A percentile compares a stretch with the other conserved stretches of the same genome.
These are phyloP conservation scores for Arabidopsis suecica DNA, from an alignment of 345 rosid species.

Conservation along the genomic window DNA sequence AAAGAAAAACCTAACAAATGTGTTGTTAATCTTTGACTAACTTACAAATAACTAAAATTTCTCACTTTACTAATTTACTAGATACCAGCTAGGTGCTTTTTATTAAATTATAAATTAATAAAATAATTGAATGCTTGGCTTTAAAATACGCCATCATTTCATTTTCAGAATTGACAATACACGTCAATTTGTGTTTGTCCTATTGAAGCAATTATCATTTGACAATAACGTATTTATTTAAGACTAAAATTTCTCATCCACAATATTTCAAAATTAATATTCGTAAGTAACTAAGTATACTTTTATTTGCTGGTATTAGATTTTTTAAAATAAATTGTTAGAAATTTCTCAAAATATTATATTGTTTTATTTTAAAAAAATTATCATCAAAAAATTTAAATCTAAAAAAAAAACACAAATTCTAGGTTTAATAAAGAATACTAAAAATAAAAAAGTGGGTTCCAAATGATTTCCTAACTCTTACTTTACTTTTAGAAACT, in stretches of 20 bases:
- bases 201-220: not conserved
- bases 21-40: constrained; percentile 35
- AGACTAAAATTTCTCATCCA: not conserved
- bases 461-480: not conserved
- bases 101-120: not conserved
- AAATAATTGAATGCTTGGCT: constrained; percentile 2
- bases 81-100: not conserved
- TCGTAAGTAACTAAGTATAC: not conserved
- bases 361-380: not conserved
- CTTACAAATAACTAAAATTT: not conserved
- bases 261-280: not conserved
- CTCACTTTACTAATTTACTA: not conserved
- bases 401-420: not conserved
- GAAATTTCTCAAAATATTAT: not conserved
- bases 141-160: constrained; percentile 26
- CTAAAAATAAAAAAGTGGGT: not conserved
- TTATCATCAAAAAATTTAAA: not conserved
- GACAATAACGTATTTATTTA: not conserved
- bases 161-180: constrained; percentile 5
- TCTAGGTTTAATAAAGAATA: not conserved
- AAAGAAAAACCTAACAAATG: constrained; percentile 23
- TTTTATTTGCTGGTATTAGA: not conserved
- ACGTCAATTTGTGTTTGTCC: constrained; percentile 23
- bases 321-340: not conserved
- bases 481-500: not conserved